These are phyloP conservation scores for Hyparrhenia diplandra DNA, from an alignment of 176 grass and related monocot genomes.

Conservation along the genomic window DNA sequence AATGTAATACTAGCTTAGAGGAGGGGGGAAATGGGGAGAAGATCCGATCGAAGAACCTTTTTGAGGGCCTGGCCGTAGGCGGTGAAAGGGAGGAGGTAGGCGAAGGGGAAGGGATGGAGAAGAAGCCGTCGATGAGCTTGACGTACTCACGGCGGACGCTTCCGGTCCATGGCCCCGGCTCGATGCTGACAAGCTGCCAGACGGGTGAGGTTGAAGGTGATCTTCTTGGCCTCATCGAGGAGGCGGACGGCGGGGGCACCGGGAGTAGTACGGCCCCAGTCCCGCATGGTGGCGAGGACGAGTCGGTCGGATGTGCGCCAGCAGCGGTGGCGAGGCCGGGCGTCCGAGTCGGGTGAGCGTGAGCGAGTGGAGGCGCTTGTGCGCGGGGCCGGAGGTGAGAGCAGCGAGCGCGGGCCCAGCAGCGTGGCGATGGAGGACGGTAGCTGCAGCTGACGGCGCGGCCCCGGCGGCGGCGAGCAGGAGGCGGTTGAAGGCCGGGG, in stretches of 20 bases:
- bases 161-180: slow-evolving; percentile 69
- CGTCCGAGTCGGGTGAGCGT: slow-evolving; percentile 75
- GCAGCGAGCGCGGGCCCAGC: slow-evolving; percentile 67
- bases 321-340: slow-evolving; percentile 50
- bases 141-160: slow-evolving; percentile 74
- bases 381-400: slow-evolving; percentile 58
- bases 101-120: slow-evolving; percentile 83
- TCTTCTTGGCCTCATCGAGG: slow-evolving; percentile 94
- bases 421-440: slow-evolving; percentile 88
- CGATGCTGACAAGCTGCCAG: slow-evolving; percentile 94
- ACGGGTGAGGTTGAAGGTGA: slow-evolving; percentile 94
- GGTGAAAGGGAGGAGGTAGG: slow-evolving; percentile 82
- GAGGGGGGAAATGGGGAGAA: not conserved
- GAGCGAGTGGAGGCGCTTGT: slow-evolving; percentile 84
- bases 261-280: slow-evolving; percentile 37
- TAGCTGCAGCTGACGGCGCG: slow-evolving; percentile 82
- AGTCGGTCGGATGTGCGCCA: slow-evolving; percentile 72
- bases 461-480: slow-evolving; percentile 79
- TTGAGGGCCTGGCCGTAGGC: slow-evolving; percentile 88
- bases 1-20: too few species aligned
- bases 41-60: too few species aligned
- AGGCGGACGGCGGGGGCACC: slow-evolving; percentile 46
- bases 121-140: slow-evolving; percentile 92
- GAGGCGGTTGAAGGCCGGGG: slow-evolving; percentile 79
- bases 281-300: slow-evolving; percentile 51